Evolutionary conservation across 352 stramenopile species (phyloP).

Genomic region (Pythium brachiatum): DNA sequence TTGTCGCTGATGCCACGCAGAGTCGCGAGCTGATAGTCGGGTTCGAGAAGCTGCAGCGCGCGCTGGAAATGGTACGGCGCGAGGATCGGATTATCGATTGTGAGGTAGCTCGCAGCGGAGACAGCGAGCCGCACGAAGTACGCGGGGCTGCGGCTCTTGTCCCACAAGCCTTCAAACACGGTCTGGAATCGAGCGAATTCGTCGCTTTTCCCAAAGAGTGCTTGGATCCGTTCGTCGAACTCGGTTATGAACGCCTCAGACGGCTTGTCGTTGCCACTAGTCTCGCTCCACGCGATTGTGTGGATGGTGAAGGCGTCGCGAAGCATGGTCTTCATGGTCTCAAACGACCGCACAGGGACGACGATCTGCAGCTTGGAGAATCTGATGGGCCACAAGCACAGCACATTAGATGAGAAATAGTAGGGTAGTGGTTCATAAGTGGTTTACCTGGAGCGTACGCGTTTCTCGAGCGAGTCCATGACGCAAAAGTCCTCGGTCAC

Average conservation of each 20-base stretch:
- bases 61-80: constrained; percentile 40
- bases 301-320: constrained; percentile 37
- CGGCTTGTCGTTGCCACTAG: constrained; percentile 19
- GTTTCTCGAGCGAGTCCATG: constrained; percentile 78
- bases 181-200: constrained; percentile 38
- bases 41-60: constrained; percentile 60
- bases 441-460: constrained; percentile 65
- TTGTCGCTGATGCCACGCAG: constrained; percentile 62
- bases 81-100: constrained; percentile 36
- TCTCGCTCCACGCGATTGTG: constrained; percentile 29
- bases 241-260: constrained; percentile 31
- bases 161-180: constrained; percentile 72
- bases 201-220: constrained; percentile 35
- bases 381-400: constrained; percentile 22
- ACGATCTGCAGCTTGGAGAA: constrained; percentile 86
- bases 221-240: constrained; percentile 44
- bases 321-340: constrained; percentile 48
- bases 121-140: constrained; percentile 69
- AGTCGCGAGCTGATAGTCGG: constrained; percentile 71
- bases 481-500: constrained; percentile 81
- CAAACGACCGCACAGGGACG: constrained; percentile 55
- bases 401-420: neutral
- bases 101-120: constrained; percentile 48
- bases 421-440: neutral
- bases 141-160: constrained; percentile 53